Evolutionary conservation across 768 basidiomycete species (phyloP).

Genomic region (Astraeus odoratus): DNA sequence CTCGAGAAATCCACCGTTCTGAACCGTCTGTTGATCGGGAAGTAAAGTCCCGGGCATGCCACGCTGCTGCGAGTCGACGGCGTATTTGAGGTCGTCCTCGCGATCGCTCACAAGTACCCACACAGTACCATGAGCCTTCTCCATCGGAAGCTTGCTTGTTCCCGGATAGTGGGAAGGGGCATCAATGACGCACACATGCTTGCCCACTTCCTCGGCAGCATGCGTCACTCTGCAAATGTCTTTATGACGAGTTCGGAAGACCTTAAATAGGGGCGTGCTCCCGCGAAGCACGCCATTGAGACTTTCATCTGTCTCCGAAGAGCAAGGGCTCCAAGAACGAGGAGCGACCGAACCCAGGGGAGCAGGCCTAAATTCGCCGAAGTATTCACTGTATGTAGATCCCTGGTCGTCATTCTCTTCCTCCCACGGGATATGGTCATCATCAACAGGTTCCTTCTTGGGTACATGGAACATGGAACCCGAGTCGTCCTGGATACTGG

Average conservation of each 20-base stretch:
- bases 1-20: conserved; percentile 25
- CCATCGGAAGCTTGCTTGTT: conserved; percentile 12
- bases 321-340: conserved; percentile 21
- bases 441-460: conserved; percentile 6
- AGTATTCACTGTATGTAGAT: conserved; percentile 4
- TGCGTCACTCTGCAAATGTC: conserved; percentile 20
- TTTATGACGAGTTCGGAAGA: conserved; percentile 25
- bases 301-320: conserved; percentile 21
- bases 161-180: conserved; percentile 22
- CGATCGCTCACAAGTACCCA: conserved; percentile 28
- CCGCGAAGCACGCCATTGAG: conserved; percentile 20
- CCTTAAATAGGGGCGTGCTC: conserved; percentile 29
- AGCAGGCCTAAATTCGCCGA: conserved; percentile 9
- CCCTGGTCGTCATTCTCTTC: conserved; percentile 6
- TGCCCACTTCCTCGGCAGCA: conserved; percentile 26
- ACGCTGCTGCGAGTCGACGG: conserved; percentile 24
- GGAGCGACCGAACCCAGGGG: conserved; percentile 18
- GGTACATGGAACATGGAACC: conserved; percentile 6
- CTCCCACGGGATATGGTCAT: background rate
- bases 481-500: conserved; percentile 1
- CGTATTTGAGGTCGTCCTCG: conserved; percentile 27
- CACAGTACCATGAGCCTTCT: conserved; percentile 15
- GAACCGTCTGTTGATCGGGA: conserved; percentile 11
- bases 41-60: conserved; percentile 28
- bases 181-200: conserved; percentile 23